phyloP scores from a whole-genome alignment of 352 stramenopile species.

The Globisporangium spiculum region DNA sequence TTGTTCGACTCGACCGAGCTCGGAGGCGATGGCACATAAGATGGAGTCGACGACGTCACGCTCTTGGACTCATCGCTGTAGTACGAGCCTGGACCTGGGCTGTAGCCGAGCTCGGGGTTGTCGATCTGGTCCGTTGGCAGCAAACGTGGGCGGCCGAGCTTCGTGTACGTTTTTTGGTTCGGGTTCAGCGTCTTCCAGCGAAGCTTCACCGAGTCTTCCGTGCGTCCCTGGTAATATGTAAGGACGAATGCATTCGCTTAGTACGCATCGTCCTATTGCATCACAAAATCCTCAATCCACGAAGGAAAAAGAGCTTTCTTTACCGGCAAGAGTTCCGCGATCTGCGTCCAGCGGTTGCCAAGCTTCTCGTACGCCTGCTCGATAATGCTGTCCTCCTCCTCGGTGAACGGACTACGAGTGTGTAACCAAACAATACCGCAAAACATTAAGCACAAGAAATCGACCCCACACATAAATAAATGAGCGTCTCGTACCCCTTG shows the following conservation, averaged over 20 bases:
- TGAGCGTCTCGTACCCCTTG: slow-evolving; percentile 52
- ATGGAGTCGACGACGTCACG: neutral
- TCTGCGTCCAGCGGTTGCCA: slow-evolving; percentile 87
- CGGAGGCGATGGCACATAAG: neutral
- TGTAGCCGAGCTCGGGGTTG: slow-evolving; percentile 17
- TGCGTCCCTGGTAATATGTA: slow-evolving; percentile 43
- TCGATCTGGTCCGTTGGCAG: slow-evolving; percentile 47
- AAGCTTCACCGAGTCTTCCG: slow-evolving; percentile 79
- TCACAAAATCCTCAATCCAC: neutral
- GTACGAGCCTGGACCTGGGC: neutral
- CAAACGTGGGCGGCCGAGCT: slow-evolving; percentile 66
- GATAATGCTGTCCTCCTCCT: slow-evolving; percentile 71
- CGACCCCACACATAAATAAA: neutral
- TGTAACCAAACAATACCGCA: no score
- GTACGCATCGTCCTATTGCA: neutral
- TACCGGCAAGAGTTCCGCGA: slow-evolving; percentile 77
- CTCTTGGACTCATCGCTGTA: slow-evolving; percentile 5
- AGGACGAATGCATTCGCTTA: neutral
- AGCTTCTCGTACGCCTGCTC: slow-evolving; percentile 78
- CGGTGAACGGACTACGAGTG: slow-evolving; percentile 45
- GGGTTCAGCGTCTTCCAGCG: slow-evolving; percentile 82
- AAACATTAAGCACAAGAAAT: neutral
- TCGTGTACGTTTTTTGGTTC: slow-evolving; percentile 72
- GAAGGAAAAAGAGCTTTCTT: neutral
- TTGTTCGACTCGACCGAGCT: slow-evolving; percentile 14